Evolutionary conservation across 495 filamentous ascomycete species (phyloP).

Genomic region (Trichoderma asperelloides): DNA sequence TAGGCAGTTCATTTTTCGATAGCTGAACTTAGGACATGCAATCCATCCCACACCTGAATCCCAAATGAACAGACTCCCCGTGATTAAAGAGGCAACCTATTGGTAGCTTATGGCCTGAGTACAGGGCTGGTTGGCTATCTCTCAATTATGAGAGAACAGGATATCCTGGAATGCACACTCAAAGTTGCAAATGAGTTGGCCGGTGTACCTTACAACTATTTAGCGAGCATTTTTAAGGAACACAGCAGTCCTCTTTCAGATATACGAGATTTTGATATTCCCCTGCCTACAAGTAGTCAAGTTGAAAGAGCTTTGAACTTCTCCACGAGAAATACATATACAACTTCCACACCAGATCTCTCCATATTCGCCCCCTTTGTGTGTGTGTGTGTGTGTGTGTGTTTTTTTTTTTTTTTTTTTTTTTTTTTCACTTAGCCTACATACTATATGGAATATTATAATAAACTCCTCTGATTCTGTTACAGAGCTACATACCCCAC

Average conservation of each 20-base stretch:
- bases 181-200: neutral
- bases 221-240: no score
- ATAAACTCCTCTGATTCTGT: neutral
- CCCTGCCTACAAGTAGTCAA: neutral
- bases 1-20: neutral
- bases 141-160: neutral
- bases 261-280: neutral
- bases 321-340: neutral
- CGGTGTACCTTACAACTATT: no score
- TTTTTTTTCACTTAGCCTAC: neutral
- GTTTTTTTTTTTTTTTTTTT: no score
- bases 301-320: neutral
- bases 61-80: neutral
- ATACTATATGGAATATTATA: neutral
- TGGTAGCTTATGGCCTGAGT: neutral
- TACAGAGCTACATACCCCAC: neutral
- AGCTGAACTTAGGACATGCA: neutral
- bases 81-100: neutral
- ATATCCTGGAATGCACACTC: neutral
- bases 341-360: no score
- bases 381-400: no score
- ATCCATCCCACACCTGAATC: neutral
- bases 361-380: no score
- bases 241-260: neutral
- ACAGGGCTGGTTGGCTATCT: neutral